Evolutionary conservation across 2,329 filamentous ascomycete species (phyloP), one percentile per base, ranked within the genome.

Genomic region (Aspergillus hiratsukae): DNA sequence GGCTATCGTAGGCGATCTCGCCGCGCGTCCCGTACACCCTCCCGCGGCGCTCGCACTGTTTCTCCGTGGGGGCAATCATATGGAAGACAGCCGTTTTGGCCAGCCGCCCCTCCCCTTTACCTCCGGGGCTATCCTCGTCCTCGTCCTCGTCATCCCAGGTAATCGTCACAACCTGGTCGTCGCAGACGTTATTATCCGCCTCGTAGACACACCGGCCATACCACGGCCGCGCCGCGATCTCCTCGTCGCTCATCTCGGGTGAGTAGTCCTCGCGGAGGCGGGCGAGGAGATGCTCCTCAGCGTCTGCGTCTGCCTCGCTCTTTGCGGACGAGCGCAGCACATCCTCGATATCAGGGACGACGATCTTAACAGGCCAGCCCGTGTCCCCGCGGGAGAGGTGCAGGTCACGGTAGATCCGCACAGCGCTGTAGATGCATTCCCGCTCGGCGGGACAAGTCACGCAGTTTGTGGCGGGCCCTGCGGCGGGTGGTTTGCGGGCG

Each of bases 191-290:
- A 74, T 97, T 99, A 75, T 96, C 91, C 4, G 87, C 80, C 70
- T 97, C 94, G 75, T 87, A 97, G 1, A 97, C 94, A 69, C 94
- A 99, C n/a, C 93, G 85, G 0, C 94, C 94, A 68, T 91, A 97
- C 91, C 91, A 87, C 1, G 80, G 75, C 4, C 82, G 72, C 10
- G 67, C 66, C 50, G 80, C 76, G 4, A 85, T 76, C n/a, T 78
- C 72, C 10, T 58, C 60, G 61, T 87, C 87, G 9, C 80, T 76
- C 4, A 76, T 75, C 3, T 78, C 69, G n/a, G 79, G 55, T 35
- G 78, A 72, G 61, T 86, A 87, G 66, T 87, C 81, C 61, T 85
- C 80, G 0, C 69, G 64, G 1, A 87, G 73, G 1, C 71, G 70
- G 9, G 67, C 53, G 48, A 83, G 69, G 14, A 87, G 73, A 45